Evolutionary conservation across 805 yeast genomes (phyloP).

Genomic region (Yarrowia keelungensis): DNA sequence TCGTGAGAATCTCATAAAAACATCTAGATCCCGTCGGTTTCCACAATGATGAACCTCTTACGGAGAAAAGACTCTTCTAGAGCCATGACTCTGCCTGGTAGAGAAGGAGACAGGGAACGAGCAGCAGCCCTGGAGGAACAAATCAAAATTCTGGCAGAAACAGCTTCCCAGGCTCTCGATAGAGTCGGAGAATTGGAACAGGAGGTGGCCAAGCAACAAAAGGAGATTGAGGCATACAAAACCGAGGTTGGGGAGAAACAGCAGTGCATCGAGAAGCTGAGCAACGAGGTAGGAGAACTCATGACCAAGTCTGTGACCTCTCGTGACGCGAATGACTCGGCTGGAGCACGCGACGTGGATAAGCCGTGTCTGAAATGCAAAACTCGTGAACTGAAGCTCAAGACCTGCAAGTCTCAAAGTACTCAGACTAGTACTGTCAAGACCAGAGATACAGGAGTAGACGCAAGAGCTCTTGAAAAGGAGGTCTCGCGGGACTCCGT

Average conservation of each 20-base stretch:
- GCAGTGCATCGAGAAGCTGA: slow-evolving; percentile 5
- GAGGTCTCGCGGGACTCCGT: too few relatives aligned
- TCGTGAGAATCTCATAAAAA: too few relatives aligned
- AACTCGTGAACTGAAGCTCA: not conserved
- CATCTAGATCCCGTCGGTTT: not conserved
- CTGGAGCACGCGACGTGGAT: too few relatives aligned
- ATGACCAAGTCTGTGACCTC: slow-evolving; percentile 11
- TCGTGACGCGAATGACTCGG: not conserved
- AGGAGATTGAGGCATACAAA: not conserved
- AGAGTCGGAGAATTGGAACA: slow-evolving; percentile 44
- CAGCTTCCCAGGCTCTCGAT: slow-evolving; percentile 45
- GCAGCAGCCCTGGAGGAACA: slow-evolving; percentile 45
- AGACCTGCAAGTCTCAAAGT: not conserved
- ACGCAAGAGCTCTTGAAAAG: not conserved
- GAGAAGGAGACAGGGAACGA: slow-evolving; percentile 44
- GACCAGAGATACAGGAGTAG: not conserved
- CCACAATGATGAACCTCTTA: slow-evolving; percentile 19
- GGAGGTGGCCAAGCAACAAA: slow-evolving; percentile 41
- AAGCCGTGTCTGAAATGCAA: slow-evolving; percentile 10
- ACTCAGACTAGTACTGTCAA: not conserved
- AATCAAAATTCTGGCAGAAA: slow-evolving; percentile 43
- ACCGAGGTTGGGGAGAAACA: slow-evolving; percentile 5
- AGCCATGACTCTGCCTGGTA: slow-evolving; percentile 42
- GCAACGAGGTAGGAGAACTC: slow-evolving; percentile 13
- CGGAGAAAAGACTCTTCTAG: slow-evolving; percentile 23